Evolutionary conservation across 1,284 basidiomycete species (phyloP), one percentile per base, ranked within the genome.

Genomic region (Boletus semigastroideus): DNA sequence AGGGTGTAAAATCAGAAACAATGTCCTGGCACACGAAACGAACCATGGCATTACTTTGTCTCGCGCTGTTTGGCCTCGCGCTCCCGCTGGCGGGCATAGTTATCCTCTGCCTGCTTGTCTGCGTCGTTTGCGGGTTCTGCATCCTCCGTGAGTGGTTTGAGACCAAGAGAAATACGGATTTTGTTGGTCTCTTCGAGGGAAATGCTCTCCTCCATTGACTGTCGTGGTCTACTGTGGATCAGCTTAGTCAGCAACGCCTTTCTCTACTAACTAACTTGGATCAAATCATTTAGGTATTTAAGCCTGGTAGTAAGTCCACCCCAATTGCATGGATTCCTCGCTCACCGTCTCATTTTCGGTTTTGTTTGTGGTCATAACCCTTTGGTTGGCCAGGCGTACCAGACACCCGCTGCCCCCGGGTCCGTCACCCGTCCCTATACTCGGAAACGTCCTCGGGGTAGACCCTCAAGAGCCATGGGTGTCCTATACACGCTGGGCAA

Each of bases 141-240:
- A 63, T 90, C 88, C 58, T 91, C 92, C 5, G 86, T 88, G 51
- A 99, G 83, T 34, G 96, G 96, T 70, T 94, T 93, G 57, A 99
- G 86, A 62, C 97, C 97, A 41, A 98, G 82, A 9, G 87, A 90
- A 57, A 97, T 84, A 75, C 97, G 93, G 68, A 98, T 92, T 74
- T 91, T 94, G 80, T 98, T 98, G 49, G 95, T 98, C 80, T 99
- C 97, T 69, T 98, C 95, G 67, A 99, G 83, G 61, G 90, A 88
- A 68, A 97, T 88, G 68, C 90, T 88, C 72, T 94, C 88, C 74
- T 90, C 88, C 84, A 89, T 84, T 17, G 84, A 80, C 79, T 83
- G 33, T n/a, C 16, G 16, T 16, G 33, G 33, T 34, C 16, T n/a
- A 16, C 8, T 7, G 16, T 16, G 30, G 6, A 6, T 8, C 2